These are phyloP conservation scores for Hyphopichia homilentoma DNA, from an alignment of 805 yeast species.

Conservation along the genomic window DNA sequence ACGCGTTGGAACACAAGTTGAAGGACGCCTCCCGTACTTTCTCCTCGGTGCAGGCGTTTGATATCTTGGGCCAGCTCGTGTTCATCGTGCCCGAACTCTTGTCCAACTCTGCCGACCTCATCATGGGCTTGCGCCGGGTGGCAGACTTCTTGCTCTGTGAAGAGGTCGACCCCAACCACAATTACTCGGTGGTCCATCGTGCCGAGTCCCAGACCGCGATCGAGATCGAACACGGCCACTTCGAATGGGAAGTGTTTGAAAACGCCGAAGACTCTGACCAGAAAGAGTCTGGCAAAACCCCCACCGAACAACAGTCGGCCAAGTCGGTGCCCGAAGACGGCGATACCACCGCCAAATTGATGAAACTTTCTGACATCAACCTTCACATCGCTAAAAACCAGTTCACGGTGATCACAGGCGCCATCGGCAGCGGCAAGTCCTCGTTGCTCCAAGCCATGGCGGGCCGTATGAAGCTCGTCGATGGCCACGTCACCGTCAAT, in stretches of 20 bases:
- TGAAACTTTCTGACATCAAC: conserved; percentile 41
- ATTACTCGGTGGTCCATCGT: no score
- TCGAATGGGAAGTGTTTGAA: conserved; percentile 57
- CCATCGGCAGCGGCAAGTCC: conserved; percentile 80
- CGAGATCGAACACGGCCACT: conserved; percentile 48
- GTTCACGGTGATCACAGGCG: conserved; percentile 71
- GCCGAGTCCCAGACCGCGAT: no score
- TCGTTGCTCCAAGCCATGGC: conserved; percentile 67
- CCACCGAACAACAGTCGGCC: not conserved
- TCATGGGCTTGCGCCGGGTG: no score
- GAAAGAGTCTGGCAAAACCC: conserved; percentile 5
- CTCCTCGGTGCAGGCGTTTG: conserved; percentile 63
- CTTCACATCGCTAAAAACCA: conserved; percentile 59
- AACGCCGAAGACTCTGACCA: conserved; percentile 22
- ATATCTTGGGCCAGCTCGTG: conserved; percentile 53
- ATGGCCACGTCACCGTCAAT: conserved; percentile 49
- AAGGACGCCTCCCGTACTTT: conserved; percentile 55
- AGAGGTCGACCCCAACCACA: no score
- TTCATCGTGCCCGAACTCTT: conserved; percentile 63
- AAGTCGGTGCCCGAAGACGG: conserved; percentile 5
- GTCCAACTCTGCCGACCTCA: no score
- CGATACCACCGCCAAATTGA: conserved; percentile 22
- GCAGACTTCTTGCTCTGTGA: no score
- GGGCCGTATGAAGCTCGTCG: conserved; percentile 60
- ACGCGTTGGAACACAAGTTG: conserved; percentile 20